These are phyloP conservation scores for Yamadazyma laniorum DNA, from an alignment of 805 yeast genomes.

Conservation along the genomic window DNA sequence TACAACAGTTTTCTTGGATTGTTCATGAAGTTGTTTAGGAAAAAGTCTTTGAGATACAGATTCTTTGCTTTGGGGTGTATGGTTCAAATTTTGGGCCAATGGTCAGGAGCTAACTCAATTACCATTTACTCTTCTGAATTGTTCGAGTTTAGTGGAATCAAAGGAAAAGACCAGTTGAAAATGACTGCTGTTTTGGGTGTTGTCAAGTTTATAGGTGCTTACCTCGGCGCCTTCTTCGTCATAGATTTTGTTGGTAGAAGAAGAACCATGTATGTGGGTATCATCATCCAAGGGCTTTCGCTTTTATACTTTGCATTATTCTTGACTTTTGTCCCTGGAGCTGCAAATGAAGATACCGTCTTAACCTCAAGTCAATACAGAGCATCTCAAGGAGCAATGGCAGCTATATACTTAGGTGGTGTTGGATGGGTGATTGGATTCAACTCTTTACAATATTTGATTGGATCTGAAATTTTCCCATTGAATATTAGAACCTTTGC, in stretches of 20 bases:
- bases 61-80: conserved; percentile 39
- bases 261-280: conserved; percentile 48
- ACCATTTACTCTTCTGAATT: conserved; percentile 58
- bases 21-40: conserved; percentile 19
- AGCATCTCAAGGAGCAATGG: conserved; percentile 50
- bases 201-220: conserved; percentile 50
- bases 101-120: conserved; percentile 59
- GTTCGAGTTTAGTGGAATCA: conserved; percentile 46
- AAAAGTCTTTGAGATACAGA: conserved; percentile 45
- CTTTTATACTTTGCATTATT: conserved; percentile 48
- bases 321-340: conserved; percentile 44
- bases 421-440: conserved; percentile 61
- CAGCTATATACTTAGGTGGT: conserved; percentile 49
- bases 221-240: conserved; percentile 50
- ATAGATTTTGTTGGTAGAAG: conserved; percentile 56
- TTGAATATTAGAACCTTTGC: conserved; percentile 49
- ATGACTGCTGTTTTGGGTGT: conserved; percentile 55
- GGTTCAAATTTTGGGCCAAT: conserved; percentile 52
- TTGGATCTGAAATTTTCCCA: conserved; percentile 57
- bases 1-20: conserved; percentile 32
- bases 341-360: conserved; percentile 27
- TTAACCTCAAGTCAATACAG: conserved; percentile 29
- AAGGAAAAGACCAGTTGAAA: conserved; percentile 39
- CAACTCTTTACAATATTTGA: conserved; percentile 54
- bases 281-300: conserved; percentile 41